phyloP scores from a whole-genome alignment of 768 basidiomycete genomes.

The Exidia glandulosa region DNA sequence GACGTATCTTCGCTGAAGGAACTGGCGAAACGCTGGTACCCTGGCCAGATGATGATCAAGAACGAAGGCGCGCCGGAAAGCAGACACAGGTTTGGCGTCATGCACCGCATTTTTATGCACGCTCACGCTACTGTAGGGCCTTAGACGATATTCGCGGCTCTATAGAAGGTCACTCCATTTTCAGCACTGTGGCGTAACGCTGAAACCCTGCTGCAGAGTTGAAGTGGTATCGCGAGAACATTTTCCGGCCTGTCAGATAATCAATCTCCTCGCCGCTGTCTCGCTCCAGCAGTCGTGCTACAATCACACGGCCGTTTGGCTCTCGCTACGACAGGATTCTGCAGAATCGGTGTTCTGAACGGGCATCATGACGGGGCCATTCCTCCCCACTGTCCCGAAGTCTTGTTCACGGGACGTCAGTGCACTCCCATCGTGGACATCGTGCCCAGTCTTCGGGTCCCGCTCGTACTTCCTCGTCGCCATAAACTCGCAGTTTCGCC shows the following conservation, averaged over 20 bases:
- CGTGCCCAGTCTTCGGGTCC: neutral
- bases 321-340: no score
- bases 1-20: conserved; percentile 80
- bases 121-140: neutral
- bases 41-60: neutral
- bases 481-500: neutral
- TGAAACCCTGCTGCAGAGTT: neutral
- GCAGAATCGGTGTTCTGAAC: no score
- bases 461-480: neutral
- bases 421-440: neutral
- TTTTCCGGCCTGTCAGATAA: neutral
- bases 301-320: neutral
- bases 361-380: no score
- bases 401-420: neutral
- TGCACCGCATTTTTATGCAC: neutral
- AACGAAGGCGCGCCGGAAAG: neutral
- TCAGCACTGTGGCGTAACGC: neutral
- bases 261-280: neutral
- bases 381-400: no score
- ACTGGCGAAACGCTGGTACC: neutral
- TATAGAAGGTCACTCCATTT: neutral
- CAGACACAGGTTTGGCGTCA: neutral
- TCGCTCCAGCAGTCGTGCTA: neutral
- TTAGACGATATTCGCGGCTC: neutral
- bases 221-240: neutral